These are phyloP conservation scores for Hirschfeldia incana DNA, from an alignment of 345 rosid species.

Conservation along the genomic window DNA sequence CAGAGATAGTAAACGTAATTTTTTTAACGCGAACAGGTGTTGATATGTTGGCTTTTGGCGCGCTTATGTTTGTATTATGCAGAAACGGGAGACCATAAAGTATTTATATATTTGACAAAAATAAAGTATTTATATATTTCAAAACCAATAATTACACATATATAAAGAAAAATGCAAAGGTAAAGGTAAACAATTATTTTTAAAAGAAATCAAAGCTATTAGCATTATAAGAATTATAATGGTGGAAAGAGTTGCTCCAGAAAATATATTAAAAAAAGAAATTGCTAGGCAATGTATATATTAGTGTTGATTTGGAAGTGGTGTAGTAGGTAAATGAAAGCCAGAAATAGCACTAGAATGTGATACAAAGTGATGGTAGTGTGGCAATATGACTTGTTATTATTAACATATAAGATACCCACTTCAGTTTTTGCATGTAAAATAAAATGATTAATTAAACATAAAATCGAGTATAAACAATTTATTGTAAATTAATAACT, in stretches of 20 bases:
- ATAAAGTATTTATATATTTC: background rate
- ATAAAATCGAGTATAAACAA: too few species aligned
- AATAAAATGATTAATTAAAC: too few species aligned
- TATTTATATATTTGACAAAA: background rate
- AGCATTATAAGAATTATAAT: background rate
- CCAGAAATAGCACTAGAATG: background rate
- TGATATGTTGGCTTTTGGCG: background rate
- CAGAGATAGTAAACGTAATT: background rate
- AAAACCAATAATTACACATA: background rate
- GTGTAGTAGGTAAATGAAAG: slow-evolving; percentile 30
- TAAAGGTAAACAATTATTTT: background rate
- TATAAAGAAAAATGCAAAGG: background rate
- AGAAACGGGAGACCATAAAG: background rate
- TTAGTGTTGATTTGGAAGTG: slow-evolving; percentile 15
- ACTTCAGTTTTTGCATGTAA: too few species aligned
- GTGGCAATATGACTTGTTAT: background rate
- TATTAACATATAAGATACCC: background rate
- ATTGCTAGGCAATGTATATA: slow-evolving; percentile 17
- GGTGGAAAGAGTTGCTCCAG: background rate
- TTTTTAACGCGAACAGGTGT: background rate
- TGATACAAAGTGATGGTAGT: background rate
- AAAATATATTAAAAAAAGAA: slow-evolving; percentile 16
- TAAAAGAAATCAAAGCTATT: background rate
- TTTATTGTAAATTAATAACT: too few species aligned
- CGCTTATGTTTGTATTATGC: background rate